phyloP scores from a whole-genome alignment of 2,329 filamentous ascomycete species.

The Bertia moriformis region DNA sequence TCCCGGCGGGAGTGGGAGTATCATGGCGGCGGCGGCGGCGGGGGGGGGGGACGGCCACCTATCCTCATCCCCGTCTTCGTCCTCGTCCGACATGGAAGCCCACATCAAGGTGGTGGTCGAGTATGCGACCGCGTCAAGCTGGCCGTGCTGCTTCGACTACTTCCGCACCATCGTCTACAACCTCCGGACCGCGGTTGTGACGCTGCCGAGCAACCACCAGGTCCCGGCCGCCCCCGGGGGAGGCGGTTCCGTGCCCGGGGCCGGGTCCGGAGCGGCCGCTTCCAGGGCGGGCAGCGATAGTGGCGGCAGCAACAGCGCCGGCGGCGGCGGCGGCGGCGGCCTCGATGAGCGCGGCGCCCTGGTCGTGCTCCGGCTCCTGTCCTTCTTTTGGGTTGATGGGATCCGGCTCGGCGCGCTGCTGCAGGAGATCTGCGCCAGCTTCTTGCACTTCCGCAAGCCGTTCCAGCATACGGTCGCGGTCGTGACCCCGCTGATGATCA shows the following conservation, averaged over 20 bases:
- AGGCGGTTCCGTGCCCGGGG: too few relatives aligned
- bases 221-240: too few relatives aligned
- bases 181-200: conserved; percentile 26
- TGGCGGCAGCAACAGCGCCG: conserved; percentile 13
- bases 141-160: conserved; percentile 43
- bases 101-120: conserved; percentile 42
- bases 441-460: conserved; percentile 48
- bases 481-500: conserved; percentile 46
- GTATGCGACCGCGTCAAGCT: conserved; percentile 51
- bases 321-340: conserved; percentile 17
- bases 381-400: conserved; percentile 50
- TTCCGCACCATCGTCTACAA: conserved; percentile 34
- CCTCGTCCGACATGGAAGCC: conserved; percentile 39
- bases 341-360: conserved; percentile 38
- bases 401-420: conserved; percentile 45
- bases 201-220: conserved; percentile 14
- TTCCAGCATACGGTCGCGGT: conserved; percentile 51
- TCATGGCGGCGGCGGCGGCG: conserved; percentile 13
- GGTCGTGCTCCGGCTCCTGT: conserved; percentile 40
- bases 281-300: conserved; percentile 8
- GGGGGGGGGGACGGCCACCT: background rate
- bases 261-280: too few relatives aligned
- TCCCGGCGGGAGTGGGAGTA: conserved; percentile 8
- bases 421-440: conserved; percentile 52
- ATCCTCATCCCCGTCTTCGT: conserved; percentile 5